Base-by-base conservation (phyloP, 2,329 filamentous ascomycete genomes). In the Aureobasidium uvarum region DNA sequence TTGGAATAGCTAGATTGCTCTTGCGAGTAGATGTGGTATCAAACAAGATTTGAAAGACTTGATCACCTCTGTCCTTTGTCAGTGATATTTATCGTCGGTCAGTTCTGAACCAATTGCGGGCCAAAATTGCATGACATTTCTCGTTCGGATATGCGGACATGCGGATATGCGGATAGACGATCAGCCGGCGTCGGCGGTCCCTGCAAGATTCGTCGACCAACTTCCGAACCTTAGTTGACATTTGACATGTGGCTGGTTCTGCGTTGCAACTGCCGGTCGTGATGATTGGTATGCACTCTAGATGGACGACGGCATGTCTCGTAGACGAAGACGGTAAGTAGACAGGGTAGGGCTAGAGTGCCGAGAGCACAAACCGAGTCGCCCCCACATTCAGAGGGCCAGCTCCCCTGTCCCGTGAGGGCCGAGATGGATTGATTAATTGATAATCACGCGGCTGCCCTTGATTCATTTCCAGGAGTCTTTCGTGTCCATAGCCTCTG, bases 1-100 rank as follows among this genome's bases (percentile, higher is more conserved):
- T 60, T 46, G 56, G 43, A 60, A 46, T n/a, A 38, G 56, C 56
- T 60, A 60, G 43, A 60, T 45, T 3, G 25, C 54, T 58, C 25
- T 45, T 14, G 10, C 16, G 38, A 58, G 54, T 31, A 31, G 54
- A 45, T 45, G n/a, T 45, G 45, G 54, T 31, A 58, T 43, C 25
- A 25, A 58, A 45, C 10, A 5, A 45, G 2, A 45, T 18, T 33
- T 58, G 20, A 20, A 58, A 45, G 31, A 33, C 14, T 50, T 50
- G 41, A 5, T 45, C 23, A 45, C 14, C 23, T 45, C n/a, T 3
- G n/a, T 36, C 10, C 33, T 36, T 36, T 36, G 33, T 36, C 33
- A 11, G 33, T 36, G 33, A 36, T 13, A 36, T 11, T 36, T 41
- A 20, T 43, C 6, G 5, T 43, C 41, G 18, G 18, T 20, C 41